These are phyloP conservation scores for Chytriomyces sp. DNA, from an alignment of 192 early-diverging fungal species.

Conservation along the genomic window DNA sequence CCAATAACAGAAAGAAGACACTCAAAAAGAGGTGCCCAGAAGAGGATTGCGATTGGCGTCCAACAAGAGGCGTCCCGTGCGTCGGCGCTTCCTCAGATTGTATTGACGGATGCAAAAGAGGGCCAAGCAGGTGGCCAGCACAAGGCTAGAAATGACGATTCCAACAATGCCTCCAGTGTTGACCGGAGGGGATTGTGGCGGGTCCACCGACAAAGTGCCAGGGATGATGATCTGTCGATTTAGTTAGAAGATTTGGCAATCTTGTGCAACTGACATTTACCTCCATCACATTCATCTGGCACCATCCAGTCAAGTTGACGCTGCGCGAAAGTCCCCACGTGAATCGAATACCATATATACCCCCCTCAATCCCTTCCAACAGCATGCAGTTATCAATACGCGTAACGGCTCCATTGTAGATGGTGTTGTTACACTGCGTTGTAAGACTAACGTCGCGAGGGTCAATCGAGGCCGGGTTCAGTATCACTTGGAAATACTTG, in stretches of 20 bases:
- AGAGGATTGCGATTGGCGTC: background rate
- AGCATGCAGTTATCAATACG: background rate
- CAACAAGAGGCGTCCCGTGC: background rate
- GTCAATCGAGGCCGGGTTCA: background rate
- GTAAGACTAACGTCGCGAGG: background rate
- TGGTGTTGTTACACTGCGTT: background rate
- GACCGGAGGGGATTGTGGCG: background rate
- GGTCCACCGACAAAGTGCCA: background rate
- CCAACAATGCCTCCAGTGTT: background rate
- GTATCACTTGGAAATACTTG: background rate
- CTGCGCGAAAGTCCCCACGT: background rate
- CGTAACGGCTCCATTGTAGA: no score
- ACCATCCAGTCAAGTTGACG: background rate
- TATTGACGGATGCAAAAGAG: background rate
- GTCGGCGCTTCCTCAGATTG: background rate
- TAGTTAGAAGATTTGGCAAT: no score
- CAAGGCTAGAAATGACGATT: background rate
- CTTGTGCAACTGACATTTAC: no score
- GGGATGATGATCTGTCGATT: background rate
- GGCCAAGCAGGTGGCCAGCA: background rate
- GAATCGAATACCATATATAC: background rate
- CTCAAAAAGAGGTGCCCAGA: no score
- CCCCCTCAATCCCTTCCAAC: background rate
- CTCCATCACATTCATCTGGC: background rate
- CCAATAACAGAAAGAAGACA: no score